These are phyloP conservation scores for Pyrenophora graminea DNA, from an alignment of 2,329 filamentous ascomycete genomes.

Conservation along the genomic window DNA sequence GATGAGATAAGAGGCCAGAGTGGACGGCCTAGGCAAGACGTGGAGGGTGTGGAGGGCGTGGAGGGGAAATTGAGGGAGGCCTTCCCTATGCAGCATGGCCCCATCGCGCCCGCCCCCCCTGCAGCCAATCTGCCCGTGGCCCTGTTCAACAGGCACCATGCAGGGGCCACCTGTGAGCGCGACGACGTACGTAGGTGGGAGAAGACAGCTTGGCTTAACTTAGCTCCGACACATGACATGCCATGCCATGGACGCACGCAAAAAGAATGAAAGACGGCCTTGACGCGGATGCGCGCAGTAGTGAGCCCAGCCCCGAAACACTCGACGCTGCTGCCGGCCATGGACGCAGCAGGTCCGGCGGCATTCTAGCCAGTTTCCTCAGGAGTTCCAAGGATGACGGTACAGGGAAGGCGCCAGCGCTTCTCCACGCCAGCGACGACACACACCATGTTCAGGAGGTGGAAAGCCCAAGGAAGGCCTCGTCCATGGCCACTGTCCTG, in stretches of 20 bases:
- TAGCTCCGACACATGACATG: slow-evolving; percentile 17
- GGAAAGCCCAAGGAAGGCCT: slow-evolving; percentile 29
- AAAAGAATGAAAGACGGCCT: slow-evolving; percentile 31
- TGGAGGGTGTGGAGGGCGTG: slow-evolving; percentile 19
- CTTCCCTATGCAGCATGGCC: slow-evolving; percentile 27
- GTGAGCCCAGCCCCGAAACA: slow-evolving; percentile 10
- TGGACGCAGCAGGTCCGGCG: slow-evolving; percentile 62
- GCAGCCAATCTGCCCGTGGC: slow-evolving; percentile 18
- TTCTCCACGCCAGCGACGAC: slow-evolving; percentile 23
- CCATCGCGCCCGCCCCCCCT: slow-evolving; percentile 17
- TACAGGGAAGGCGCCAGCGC: slow-evolving; percentile 36
- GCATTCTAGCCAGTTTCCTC: slow-evolving; percentile 63
- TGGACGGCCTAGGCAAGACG: slow-evolving; percentile 17
- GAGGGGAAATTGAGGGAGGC: slow-evolving; percentile 28
- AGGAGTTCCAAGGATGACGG: slow-evolving; percentile 20
- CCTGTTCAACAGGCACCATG: slow-evolving; percentile 17
- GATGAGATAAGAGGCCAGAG: slow-evolving; percentile 18
- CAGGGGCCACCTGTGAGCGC: slow-evolving; percentile 6
- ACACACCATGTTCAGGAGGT: slow-evolving; percentile 28
- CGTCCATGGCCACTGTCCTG: slow-evolving; percentile 44
- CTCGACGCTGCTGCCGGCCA: slow-evolving; percentile 2
- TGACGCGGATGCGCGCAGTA: not conserved
- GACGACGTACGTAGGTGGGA: not conserved
- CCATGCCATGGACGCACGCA: slow-evolving; percentile 18
- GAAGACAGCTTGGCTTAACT: too few species aligned